Evolutionary conservation across 805 yeast species (phyloP), one percentile per base, ranked within the genome.

Genomic region (Citeromyces matritensis): DNA sequence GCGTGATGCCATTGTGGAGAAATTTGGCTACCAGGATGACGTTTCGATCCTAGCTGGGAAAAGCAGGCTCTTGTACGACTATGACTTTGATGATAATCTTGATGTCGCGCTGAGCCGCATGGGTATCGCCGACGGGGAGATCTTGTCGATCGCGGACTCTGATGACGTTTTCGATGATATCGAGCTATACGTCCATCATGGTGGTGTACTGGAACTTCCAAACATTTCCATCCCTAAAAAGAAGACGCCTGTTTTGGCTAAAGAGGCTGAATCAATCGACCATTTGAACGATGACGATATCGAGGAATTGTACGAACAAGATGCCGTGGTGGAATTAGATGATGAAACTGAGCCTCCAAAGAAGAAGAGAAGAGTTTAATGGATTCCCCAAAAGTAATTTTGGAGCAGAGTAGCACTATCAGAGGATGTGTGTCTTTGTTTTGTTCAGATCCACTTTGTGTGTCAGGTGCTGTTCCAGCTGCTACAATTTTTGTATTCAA

Each of bases 81-180:
- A 63, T 35, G 98, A 88, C 45, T 85, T 82, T 49, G 94, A 83
- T 31, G 97, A 86, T 44, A 76, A 88, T 44, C 42, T 61, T 9
- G 57, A 55, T 0, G 59, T 56, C 23, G 48, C 60, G 1, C 53
- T 91, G 11, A 35, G 39, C 1, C 69, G 66, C 1, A 49, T 77
- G 10, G 78, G 79, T 7, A 55, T 85, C 19, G 42, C 39, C 5
- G 53, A 58, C 31, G 91, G 88, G n/a, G 65, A 73, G 13, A 59
- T 76, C 13, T 26, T 91, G 10, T 65, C 77, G 2, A 62, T 91
- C 11, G 71, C 77, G 30, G 98, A 91, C 51, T 95, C 88, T 33
- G 76, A 73, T 26, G 95, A 81, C 39, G 55, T 50, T 23, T 52
- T 65, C 28, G 77, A 72, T 40, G 67, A 71, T 27, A 56, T 77